A percentile compares a stretch with the other conserved stretches of the same genome.
Evolutionary conservation across 176 grass and related monocot genomes (phyloP).

Genomic region (Dendrocalamus sinicus): DNA sequence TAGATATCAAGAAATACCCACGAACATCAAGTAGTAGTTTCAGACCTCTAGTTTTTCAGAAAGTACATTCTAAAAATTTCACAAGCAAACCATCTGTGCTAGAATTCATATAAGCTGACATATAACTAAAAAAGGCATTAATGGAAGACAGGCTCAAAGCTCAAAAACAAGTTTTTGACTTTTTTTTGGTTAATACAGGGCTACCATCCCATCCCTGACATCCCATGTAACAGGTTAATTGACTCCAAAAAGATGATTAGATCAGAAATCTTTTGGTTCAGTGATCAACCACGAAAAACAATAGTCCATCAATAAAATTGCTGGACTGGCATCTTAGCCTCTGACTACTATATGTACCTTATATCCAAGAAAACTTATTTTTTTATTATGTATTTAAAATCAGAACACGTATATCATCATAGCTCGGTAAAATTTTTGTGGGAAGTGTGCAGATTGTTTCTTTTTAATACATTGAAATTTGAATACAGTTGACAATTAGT

Average conservation of each 20-base stretch:
- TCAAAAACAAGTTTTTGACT: background rate
- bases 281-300: background rate
- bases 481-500: background rate
- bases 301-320: background rate
- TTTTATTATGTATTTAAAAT: conserved; percentile 7
- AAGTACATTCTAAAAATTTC: conserved; percentile 11
- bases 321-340: background rate
- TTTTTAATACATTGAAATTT: background rate
- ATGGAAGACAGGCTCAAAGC: conserved; percentile 6
- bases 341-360: background rate
- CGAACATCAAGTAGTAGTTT: background rate
- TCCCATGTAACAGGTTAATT: background rate
- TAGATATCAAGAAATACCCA: background rate
- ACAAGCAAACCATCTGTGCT: background rate
- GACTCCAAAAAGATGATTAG: background rate
- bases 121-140: background rate
- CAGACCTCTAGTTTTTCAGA: background rate
- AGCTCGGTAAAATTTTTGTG: background rate
- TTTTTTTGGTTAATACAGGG: background rate
- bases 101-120: conserved; percentile 20
- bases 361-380: background rate
- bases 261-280: background rate
- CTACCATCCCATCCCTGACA: background rate
- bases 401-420: background rate
- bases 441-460: background rate